Conservation (phyloP, 768 basidiomycete genomes). For the Suillus bovinus region DNA sequence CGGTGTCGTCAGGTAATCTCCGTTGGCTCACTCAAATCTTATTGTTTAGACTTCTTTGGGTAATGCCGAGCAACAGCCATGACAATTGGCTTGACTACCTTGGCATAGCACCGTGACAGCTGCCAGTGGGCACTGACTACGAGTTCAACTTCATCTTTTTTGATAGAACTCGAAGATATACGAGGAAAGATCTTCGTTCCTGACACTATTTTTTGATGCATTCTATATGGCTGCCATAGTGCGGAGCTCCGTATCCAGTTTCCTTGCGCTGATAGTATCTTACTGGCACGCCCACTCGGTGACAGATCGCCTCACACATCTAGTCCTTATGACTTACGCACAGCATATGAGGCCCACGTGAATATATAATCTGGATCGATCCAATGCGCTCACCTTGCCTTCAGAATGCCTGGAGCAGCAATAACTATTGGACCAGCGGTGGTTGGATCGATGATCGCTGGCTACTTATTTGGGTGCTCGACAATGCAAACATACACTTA, state of each 20-base stretch:
- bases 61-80: not conserved
- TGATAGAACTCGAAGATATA: not conserved
- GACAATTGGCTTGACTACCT: not conserved
- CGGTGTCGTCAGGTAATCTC: not conserved
- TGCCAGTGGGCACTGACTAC: not conserved
- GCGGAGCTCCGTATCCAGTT: not conserved
- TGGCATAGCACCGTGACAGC: not conserved
- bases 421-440: conserved; percentile 13
- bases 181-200: not conserved
- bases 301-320: not conserved
- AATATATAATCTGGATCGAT: not conserved
- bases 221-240: not conserved
- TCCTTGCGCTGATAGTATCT: not conserved
- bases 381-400: not conserved
- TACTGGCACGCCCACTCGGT: not conserved
- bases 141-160: not conserved
- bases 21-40: not conserved
- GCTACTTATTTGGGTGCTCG: conserved; percentile 13
- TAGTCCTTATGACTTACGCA: not conserved
- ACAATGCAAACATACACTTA: conserved; percentile 9
- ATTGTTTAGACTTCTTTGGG: not conserved
- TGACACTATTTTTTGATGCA: not conserved
- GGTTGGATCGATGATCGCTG: conserved; percentile 5
- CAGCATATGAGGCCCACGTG: not conserved
- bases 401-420: not conserved